Percentiles rank a stretch among this genome's conserved stretches.
phyloP scores from a whole-genome alignment of 75 land plant species.

The Pinus taeda region DNA sequence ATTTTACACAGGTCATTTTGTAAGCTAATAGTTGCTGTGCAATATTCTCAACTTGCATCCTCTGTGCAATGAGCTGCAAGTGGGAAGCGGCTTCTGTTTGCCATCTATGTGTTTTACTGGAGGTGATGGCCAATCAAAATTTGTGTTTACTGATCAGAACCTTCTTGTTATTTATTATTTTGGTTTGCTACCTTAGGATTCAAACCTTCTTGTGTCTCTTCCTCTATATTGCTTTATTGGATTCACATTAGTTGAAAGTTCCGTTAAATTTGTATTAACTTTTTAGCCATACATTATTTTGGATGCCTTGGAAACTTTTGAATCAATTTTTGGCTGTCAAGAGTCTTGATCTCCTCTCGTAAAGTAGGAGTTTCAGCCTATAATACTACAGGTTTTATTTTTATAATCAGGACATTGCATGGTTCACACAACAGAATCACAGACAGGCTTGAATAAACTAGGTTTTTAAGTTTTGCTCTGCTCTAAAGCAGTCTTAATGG shows the following conservation, averaged over 20 bases:
- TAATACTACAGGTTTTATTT: background rate
- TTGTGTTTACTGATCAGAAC: background rate
- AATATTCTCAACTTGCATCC: background rate
- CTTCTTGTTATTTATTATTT: too few relatives aligned
- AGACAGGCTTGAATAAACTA: background rate
- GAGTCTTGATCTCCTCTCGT: background rate
- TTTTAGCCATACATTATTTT: too few relatives aligned
- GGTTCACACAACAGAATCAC: background rate
- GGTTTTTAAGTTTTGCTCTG: background rate
- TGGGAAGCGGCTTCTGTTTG: background rate
- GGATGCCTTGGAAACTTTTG: background rate
- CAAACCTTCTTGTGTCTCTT: too few relatives aligned
- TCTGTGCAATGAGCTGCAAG: background rate
- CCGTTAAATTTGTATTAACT: background rate
- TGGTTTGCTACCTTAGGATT: background rate
- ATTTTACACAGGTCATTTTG: constrained; percentile 1
- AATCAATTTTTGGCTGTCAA: background rate
- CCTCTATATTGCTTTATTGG: background rate
- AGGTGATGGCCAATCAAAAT: background rate
- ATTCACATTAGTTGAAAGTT: background rate
- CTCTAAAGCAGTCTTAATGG: background rate
- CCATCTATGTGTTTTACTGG: background rate
- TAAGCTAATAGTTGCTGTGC: background rate
- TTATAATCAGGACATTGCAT: background rate
- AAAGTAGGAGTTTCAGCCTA: background rate